These are phyloP conservation scores for Guyanaporus albipodus DNA, from an alignment of 768 basidiomycete genomes.

Conservation along the genomic window DNA sequence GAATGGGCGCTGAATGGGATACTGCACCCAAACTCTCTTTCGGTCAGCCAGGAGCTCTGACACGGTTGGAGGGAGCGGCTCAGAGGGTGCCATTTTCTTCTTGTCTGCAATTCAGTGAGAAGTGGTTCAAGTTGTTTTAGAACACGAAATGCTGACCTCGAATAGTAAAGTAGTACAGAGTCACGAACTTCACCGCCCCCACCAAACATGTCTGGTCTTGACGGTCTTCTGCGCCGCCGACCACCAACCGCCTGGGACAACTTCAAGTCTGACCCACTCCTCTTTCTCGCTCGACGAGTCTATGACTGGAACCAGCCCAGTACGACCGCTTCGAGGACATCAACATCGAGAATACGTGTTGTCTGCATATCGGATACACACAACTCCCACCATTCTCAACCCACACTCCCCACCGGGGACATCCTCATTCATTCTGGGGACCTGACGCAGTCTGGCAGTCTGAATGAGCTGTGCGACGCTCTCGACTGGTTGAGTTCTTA, in stretches of 20 bases:
- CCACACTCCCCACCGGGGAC: slow-evolving; percentile 2
- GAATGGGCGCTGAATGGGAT: slow-evolving; percentile 3
- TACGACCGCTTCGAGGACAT: neutral
- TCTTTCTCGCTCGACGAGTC: slow-evolving; percentile 5
- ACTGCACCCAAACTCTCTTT: neutral
- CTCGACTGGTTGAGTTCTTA: slow-evolving; percentile 8
- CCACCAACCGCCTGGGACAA: slow-evolving; percentile 7
- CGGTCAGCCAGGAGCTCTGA: neutral
- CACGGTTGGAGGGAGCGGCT: slow-evolving; percentile 4
- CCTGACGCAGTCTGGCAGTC: slow-evolving; percentile 3
- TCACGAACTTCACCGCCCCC: too few relatives aligned
- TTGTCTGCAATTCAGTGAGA: neutral
- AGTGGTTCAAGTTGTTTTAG: too few relatives aligned
- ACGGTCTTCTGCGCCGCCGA: slow-evolving; percentile 4
- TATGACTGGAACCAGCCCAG: slow-evolving; percentile 1
- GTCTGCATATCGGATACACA: slow-evolving; percentile 11
- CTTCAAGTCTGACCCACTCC: slow-evolving; percentile 3
- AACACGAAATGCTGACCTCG: neutral
- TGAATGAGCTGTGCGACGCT: slow-evolving; percentile 1
- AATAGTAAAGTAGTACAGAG: too few relatives aligned
- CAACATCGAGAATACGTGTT: neutral
- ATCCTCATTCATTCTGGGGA: slow-evolving; percentile 8
- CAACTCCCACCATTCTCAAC: slow-evolving; percentile 3
- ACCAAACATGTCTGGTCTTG: slow-evolving; percentile 1
- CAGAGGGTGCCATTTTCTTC: neutral